These are phyloP conservation scores for Penicillium malachiteum DNA, from an alignment of 495 filamentous ascomycete species.

Conservation along the genomic window DNA sequence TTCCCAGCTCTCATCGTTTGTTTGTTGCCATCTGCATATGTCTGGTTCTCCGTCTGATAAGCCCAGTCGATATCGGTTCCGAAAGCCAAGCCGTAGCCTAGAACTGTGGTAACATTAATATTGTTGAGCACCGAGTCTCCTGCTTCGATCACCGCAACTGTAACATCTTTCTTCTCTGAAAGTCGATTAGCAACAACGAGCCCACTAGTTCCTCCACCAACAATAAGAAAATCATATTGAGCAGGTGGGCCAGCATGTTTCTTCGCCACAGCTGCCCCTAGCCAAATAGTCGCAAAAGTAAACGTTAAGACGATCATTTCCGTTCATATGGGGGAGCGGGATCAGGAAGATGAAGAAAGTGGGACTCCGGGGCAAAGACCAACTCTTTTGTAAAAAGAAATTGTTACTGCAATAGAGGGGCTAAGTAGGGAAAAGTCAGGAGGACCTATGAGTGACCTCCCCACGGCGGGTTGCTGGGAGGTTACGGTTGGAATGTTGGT, in stretches of 20 bases:
- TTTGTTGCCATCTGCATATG: constrained; percentile 30
- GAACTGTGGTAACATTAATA: constrained; percentile 46
- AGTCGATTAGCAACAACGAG: constrained; percentile 52
- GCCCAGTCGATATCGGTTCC: constrained; percentile 51
- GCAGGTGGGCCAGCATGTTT: constrained; percentile 4
- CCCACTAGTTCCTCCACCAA: constrained; percentile 53
- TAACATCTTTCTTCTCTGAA: constrained; percentile 42
- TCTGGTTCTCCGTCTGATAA: constrained; percentile 46
- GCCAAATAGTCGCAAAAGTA: constrained; percentile 2
- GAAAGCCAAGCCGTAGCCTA: constrained; percentile 36
- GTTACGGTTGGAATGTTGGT: not conserved
- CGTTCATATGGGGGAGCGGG: not conserved
- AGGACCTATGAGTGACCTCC: not conserved
- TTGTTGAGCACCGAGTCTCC: constrained; percentile 49
- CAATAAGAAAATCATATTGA: constrained; percentile 45
- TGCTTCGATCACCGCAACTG: constrained; percentile 54
- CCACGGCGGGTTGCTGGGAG: not conserved
- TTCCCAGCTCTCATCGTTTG: constrained; percentile 47
- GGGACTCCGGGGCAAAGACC: not conserved
- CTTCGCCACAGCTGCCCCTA: constrained; percentile 12
- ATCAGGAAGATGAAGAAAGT: not conserved
- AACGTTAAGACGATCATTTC: constrained; percentile 6
- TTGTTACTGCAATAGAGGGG: not conserved
- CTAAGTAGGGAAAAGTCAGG: not conserved
- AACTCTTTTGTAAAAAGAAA: not conserved